Evolutionary conservation across 139 green algal species (phyloP), one percentile per base, ranked within the genome.

Genomic region (Chlorella sorokiniana): DNA sequence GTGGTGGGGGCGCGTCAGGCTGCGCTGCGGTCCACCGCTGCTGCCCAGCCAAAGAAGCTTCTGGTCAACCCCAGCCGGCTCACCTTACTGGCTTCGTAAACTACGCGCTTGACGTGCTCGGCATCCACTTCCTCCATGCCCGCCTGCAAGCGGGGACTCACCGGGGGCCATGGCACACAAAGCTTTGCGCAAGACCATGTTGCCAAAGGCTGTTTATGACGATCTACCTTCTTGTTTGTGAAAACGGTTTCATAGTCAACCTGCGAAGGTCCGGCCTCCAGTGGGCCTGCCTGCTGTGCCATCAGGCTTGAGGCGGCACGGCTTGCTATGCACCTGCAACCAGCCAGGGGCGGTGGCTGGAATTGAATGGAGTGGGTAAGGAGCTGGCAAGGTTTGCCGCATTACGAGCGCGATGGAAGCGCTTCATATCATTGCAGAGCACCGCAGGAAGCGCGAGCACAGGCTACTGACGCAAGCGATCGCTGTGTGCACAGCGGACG

Each of bases 11-110:
- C 14, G 7, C 78, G n/a, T 4, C 2, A 11, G 23, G 31, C 23
- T 23, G 69, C 44, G 25, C 23, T 10, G 14, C 20, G 2, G 3
- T 7, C 25, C 10, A 67, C 56, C 56, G 16, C 48, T n/a, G 56
- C 56, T 10, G 22, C 69, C 44, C 69, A 40, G 29, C n/a, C 42
- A 11, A 23, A 2, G 2, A 23, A n/a, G 52, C 27, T 20, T 61
- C 7, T 38, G 33, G 33, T 23, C 38, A 10, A n/a, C n/a, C n/a
- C n/a, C n/a, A n/a, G n/a, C 70, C 9, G 14, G 5, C 23, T 4
- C 56, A 87, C 91, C 89, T 98, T 97, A 87, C 87, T 95, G 90
- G 96, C 93, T 64, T 98, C 95, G 72, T 95, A 98, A 29, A 99
- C 94, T 0, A 98, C 82, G 4, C 82, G 78, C 86, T 98, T 93